Conservation (phyloP, 257 asterid genomes). For the Buddleja alternifolia region DNA sequence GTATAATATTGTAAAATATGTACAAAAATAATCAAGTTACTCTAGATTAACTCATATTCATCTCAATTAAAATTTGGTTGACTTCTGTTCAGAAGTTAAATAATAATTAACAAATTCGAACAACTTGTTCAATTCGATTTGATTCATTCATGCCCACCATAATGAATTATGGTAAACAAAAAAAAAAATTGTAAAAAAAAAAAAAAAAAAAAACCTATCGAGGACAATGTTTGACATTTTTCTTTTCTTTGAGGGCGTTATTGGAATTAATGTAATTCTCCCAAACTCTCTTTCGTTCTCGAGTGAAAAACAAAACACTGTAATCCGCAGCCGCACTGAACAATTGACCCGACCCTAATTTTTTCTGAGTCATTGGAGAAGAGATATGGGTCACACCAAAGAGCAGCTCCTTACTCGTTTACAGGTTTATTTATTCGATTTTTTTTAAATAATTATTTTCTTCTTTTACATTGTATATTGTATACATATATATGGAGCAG, state of each 20-base stretch:
- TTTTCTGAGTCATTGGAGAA: conserved; percentile 21
- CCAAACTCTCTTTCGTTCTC: neutral
- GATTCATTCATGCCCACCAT: too few species aligned
- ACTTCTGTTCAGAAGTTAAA: too few species aligned
- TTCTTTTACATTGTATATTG: neutral
- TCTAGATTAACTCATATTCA: too few species aligned
- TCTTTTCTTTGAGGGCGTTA: conserved; percentile 11
- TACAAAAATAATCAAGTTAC: too few species aligned
- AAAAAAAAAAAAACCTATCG: too few species aligned
- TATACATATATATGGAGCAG: neutral
- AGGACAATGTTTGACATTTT: neutral
- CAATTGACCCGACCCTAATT: conserved; percentile 19
- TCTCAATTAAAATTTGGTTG: too few species aligned
- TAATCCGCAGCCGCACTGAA: conserved; percentile 25
- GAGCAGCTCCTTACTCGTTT: conserved; percentile 64
- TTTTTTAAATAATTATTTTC: neutral
- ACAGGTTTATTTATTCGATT: conserved; percentile 43
- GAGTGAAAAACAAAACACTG: conserved; percentile 16
- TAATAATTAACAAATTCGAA: too few species aligned
- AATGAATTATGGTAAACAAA: too few species aligned
- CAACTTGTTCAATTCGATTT: too few species aligned
- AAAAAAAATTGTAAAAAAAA: neutral
- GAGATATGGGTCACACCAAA: conserved; percentile 64
- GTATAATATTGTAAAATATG: too few species aligned
- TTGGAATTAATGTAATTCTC: neutral